phyloP scores from a whole-genome alignment of 1,284 basidiomycete genomes.

The Rhodotorula sp. region DNA sequence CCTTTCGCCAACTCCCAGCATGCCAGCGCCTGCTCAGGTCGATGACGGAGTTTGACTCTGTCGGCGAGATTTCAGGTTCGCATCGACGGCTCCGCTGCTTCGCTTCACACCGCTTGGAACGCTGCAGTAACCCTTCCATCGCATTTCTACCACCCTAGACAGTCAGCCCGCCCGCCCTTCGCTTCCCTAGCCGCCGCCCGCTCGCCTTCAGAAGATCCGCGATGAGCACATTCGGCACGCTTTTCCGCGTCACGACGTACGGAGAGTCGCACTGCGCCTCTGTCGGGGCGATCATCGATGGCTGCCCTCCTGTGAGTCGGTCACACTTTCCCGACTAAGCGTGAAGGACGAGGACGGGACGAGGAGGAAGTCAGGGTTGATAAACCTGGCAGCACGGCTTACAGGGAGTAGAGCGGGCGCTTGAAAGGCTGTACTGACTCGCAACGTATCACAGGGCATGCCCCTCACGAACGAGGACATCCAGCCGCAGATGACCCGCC shows the following conservation, averaged over 20 bases:
- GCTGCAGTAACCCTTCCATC: too few relatives aligned
- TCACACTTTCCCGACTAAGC: background rate
- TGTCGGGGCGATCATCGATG: slow-evolving; percentile 93
- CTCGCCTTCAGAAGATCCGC: background rate
- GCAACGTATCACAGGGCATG: slow-evolving; percentile 64
- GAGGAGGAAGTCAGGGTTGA: too few relatives aligned
- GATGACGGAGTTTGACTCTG: background rate
- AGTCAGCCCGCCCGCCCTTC: too few relatives aligned
- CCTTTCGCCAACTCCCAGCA: too few relatives aligned
- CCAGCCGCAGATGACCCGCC: slow-evolving; percentile 84
- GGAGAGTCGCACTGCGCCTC: slow-evolving; percentile 97
- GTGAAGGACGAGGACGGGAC: too few relatives aligned
- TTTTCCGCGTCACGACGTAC: slow-evolving; percentile 94
- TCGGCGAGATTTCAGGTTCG: too few relatives aligned
- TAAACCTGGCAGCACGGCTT: too few relatives aligned
- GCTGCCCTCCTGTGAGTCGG: slow-evolving; percentile 78
- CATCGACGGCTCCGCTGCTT: too few relatives aligned
- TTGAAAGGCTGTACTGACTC: background rate
- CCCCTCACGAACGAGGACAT: slow-evolving; percentile 77
- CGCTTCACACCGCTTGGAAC: too few relatives aligned
- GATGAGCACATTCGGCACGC: slow-evolving; percentile 90
- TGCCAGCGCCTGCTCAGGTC: background rate
- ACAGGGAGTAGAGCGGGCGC: too few relatives aligned
- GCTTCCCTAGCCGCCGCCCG: background rate
- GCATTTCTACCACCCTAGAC: too few relatives aligned